Evolutionary conservation across 1,284 basidiomycete genomes (phyloP), one percentile per base, ranked within the genome.

Genomic region (Cryptococcus amylolentus): DNA sequence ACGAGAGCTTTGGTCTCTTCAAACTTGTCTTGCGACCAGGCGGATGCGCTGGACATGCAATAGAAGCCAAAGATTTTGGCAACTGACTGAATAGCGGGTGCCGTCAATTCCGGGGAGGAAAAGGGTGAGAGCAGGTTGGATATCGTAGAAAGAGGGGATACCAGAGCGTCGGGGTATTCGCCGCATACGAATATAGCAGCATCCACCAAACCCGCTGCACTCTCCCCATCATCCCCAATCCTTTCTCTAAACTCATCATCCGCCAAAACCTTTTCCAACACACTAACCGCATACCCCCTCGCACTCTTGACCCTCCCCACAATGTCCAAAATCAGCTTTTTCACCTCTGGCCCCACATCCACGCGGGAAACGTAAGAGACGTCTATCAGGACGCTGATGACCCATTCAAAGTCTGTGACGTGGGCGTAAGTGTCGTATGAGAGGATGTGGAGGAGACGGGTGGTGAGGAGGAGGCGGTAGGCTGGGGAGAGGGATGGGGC

Each of bases 101-200:
- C 80, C 41, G 88, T 81, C 26, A 84, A 86, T 16, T 85, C 83
- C 0, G 87, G 77, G 0, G 84, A 70, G 87, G 80, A 16, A 77
- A 76, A 41, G 4, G 64, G 66, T 2, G 66, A 56, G 7, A 76
- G 66, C 16, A 74, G 86, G 82, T 48, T 91, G 78, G 43, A 97
- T 80, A 69, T 88, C 52, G 49, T 70, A 61, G 53, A 76, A 57
- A 68, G 72, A 53, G 69, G 66, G 0, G 66, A 71, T 5, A 62
- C 54, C 1, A 72, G 62, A 6, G 67, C 63, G 48, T 65, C 66
- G 23, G 40, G 37, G 72, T 92, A 93, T 76, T 98, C 96, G 27
- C 94, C 94, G 64, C 89, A 91, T 62, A 97, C 89, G 88, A 90
- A 97, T 1, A 91, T 91, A 5, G 91, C 92, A 2, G 93, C 94